phyloP scores from a whole-genome alignment of 306 rosid genomes.

The Dalbergia cochinchinensis region DNA sequence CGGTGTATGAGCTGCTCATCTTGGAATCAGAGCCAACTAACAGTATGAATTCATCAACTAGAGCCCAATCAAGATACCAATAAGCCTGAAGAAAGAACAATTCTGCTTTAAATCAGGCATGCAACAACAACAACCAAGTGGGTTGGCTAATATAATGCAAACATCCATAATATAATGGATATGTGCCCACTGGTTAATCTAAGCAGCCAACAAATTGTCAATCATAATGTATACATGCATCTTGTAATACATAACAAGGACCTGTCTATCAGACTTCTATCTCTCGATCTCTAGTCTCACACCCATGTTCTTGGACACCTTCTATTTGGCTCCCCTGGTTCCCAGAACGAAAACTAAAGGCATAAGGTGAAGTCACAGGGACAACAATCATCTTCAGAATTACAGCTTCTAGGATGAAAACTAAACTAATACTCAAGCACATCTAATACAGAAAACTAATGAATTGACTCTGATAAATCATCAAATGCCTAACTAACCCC shows the following conservation, averaged over 20 bases:
- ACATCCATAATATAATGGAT: slow-evolving; percentile 7
- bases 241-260: not conserved
- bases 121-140: not conserved
- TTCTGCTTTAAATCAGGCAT: slow-evolving; percentile 42
- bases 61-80: slow-evolving; percentile 39
- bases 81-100: slow-evolving; percentile 61
- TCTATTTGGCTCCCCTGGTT: not conserved
- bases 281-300: not conserved
- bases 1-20: slow-evolving; percentile 72
- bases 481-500: not conserved
- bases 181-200: not conserved
- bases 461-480: not conserved
- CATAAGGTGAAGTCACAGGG: not conserved
- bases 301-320: not conserved
- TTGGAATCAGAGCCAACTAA: slow-evolving; percentile 52
- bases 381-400: slow-evolving; percentile 2
- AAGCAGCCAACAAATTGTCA: slow-evolving; percentile 13
- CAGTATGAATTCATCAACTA: slow-evolving; percentile 60
- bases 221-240: not conserved
- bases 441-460: not conserved
- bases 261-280: not conserved
- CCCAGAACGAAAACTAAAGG: not conserved
- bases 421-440: not conserved
- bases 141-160: not conserved
- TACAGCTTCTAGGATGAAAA: not conserved